Base-by-base conservation (phyloP, 306 rosid species). In the Ammopiptanthus mongolicus region DNA sequence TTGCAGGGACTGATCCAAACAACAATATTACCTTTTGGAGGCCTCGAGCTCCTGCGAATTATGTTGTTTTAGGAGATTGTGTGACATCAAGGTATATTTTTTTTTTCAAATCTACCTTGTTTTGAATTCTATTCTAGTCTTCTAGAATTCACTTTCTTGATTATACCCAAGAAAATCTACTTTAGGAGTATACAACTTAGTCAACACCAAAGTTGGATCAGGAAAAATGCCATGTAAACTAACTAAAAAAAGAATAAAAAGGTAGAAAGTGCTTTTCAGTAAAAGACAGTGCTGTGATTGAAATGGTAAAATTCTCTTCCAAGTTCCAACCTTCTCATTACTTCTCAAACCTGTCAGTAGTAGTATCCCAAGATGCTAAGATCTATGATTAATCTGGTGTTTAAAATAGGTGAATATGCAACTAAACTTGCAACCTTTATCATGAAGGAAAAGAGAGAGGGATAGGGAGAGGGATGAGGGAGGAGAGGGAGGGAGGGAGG, bases 41-140 rank as follows among this genome's bases (percentile, higher is more conserved):
- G 84, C 93, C 99, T 60, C 90, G 68, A 73, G 92, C 99, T 79
- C 97, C 97, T 25, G 80, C 99, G 69, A 95, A 89, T 80, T 95
- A 90, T 83, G 98, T 88, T 74, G 79, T 92, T 76, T 79, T 95
- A 82, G 99, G 99, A 74, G 99, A 95, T 66, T 95, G 92, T 77
- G 99, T 95, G 78, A 95, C 97, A 59, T 90, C 99, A 65, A 89
- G 96, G 99, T 95, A 79, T 50, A 22, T 61, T 34, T 65, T n/a
- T 51, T 31, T 48, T 59, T 37, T 6, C 12, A 15, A 14, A 21
- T 61, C 23, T 17, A 22, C 3, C 39, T 37, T 42, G 42, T 8
- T 2, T 62, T 56, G 52, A 4, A n/a, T 61, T 51, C 19, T 31
- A 33, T 39, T 39, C 19, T 31, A 33, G 29, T 39, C 3, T 65